Base-by-base conservation (phyloP, 2,329 filamentous ascomycete genomes). In the Macrophomina phaseolina region DNA sequence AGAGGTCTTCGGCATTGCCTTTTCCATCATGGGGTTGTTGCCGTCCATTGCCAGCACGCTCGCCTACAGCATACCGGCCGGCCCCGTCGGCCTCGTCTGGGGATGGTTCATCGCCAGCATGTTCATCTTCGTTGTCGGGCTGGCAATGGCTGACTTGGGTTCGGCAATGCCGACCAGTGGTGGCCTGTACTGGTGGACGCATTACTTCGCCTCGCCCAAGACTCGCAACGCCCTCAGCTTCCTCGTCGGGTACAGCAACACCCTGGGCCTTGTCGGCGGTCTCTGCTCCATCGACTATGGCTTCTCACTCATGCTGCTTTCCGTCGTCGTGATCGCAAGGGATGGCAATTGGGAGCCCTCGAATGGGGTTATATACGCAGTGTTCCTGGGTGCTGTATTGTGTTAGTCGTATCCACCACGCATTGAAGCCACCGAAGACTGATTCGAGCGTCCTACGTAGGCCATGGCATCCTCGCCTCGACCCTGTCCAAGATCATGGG, bases 21-120 rank as follows among this genome's bases (percentile, higher is more conserved):
- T 79, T 69, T 75, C 72, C 18, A 78, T 89, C 70, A 89, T 89
- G 85, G 86, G 86, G 1, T 73, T 89, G 6, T 76, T 89, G 1
- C 86, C 86, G 1, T 88, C 86, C 4, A 88, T 89, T 68, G 86
- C 86, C 5, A 85, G 84, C 36, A 88, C 86, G 0, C 75, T 89
- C 12, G 73, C 85, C 0, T 89, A 88, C 70, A 87, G 85, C 4
- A 79, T 89, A 48, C 85, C 87, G 1, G 83, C 86, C 5, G 87
- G 87, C 0, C 86, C 86, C 1, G 85, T 82, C 3, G 87, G 86
- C 4, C 86, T 89, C 82, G 85, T 89, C 64, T 89, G 87, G 86
- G 80, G 81, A 32, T 89, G 86, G 86, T 84, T 89, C 68, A 74
- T 84, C n/a, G 86, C 86, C 11, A 85, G 83, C 65, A 79, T 77